These are phyloP conservation scores for Paxillus rubicundulus DNA, from an alignment of 768 basidiomycete genomes.

Conservation along the genomic window DNA sequence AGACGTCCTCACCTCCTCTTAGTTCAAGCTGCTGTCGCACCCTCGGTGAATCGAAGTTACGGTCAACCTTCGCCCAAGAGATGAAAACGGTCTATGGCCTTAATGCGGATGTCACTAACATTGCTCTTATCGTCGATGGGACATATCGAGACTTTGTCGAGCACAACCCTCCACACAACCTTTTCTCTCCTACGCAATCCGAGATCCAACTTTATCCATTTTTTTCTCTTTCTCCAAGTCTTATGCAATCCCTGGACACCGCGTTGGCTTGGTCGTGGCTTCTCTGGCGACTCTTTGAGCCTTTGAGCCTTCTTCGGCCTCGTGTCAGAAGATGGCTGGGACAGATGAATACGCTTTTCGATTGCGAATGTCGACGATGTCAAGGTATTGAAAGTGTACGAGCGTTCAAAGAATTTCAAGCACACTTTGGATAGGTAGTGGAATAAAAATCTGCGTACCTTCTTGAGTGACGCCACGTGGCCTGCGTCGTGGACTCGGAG, in stretches of 20 bases:
- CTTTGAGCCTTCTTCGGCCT: no score
- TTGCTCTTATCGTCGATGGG: slow-evolving; percentile 82
- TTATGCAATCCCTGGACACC: slow-evolving; percentile 78
- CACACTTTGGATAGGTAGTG: slow-evolving; percentile 36
- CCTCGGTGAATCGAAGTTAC: slow-evolving; percentile 54
- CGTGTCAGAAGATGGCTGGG: slow-evolving; percentile 45
- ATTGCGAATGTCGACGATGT: slow-evolving; percentile 78
- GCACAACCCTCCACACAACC: slow-evolving; percentile 48
- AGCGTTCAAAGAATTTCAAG: slow-evolving; percentile 43
- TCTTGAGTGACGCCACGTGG: no score
- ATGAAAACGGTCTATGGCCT: slow-evolving; percentile 58
- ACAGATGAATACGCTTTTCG: slow-evolving; percentile 74
- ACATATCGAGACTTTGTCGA: slow-evolving; percentile 82
- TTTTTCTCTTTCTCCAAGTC: slow-evolving; percentile 85
- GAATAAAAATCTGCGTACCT: no score
- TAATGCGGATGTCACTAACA: slow-evolving; percentile 44
- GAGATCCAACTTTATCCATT: slow-evolving; percentile 54
- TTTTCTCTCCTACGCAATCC: slow-evolving; percentile 41
- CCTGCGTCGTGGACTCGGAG: no score
- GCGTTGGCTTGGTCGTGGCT: slow-evolving; percentile 70
- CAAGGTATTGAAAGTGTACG: slow-evolving; percentile 50
- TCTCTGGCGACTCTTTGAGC: no score
- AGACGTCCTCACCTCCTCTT: slow-evolving; percentile 39
- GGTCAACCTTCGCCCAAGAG: slow-evolving; percentile 55
- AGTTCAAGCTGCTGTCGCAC: slow-evolving; percentile 58